Percentiles rank a stretch among this genome's conserved stretches.
Evolutionary conservation across 2,329 filamentous ascomycete species (phyloP).

Genomic region (Ambrosiella beaveri): DNA sequence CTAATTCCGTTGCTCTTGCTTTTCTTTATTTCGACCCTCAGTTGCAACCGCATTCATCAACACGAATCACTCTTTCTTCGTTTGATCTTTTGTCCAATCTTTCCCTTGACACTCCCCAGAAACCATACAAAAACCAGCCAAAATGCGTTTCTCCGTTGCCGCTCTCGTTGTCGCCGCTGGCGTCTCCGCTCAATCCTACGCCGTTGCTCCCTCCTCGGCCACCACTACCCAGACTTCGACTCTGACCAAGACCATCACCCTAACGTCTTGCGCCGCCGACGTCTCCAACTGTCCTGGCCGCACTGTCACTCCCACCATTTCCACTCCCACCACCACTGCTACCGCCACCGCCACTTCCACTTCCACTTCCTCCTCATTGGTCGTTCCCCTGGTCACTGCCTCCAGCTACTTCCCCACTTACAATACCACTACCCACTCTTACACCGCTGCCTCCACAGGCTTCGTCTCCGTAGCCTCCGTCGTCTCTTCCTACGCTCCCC

Average conservation of each 20-base stretch:
- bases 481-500: conserved; percentile 6
- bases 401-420: conserved; percentile 10
- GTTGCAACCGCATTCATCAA: neutral
- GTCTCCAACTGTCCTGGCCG: conserved; percentile 13
- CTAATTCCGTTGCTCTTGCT: neutral
- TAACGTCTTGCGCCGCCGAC: conserved; percentile 13
- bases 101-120: neutral
- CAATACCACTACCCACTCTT: conserved; percentile 8
- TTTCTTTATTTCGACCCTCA: conserved; percentile 2
- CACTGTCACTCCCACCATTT: conserved; percentile 1
- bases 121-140: neutral
- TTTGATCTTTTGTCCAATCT: neutral
- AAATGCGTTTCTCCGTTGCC: conserved; percentile 13
- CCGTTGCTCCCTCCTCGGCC: neutral
- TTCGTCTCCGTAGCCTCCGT: conserved; percentile 9
- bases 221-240: conserved; percentile 13
- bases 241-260: conserved; percentile 13
- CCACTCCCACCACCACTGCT: conserved; percentile 12
- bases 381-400: neutral
- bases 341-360: conserved; percentile 3
- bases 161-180: conserved; percentile 8
- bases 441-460: conserved; percentile 7
- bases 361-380: neutral
- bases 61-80: conserved; percentile 12
- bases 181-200: conserved; percentile 3